A percentile compares a stretch with the other conserved stretches of the same genome.
phyloP scores from a whole-genome alignment of 148 eudicot species.

The Heliosperma pusillum region DNA sequence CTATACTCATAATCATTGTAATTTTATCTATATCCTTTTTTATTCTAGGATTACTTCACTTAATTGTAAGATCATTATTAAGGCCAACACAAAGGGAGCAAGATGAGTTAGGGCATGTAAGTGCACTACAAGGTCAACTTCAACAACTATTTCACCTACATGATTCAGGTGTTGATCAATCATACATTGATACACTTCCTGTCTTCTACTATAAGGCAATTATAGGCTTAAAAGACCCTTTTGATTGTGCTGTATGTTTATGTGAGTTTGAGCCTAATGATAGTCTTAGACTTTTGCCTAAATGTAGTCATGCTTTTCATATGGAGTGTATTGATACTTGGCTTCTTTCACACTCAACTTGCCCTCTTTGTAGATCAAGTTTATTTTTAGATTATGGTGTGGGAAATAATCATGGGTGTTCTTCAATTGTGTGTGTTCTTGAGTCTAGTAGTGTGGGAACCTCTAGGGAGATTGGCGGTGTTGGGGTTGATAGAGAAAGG shows the following conservation, averaged over 20 bases:
- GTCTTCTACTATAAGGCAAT: slow-evolving; percentile 64
- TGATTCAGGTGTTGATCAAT: slow-evolving; percentile 85
- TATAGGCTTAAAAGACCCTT: slow-evolving; percentile 67
- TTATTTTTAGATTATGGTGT: slow-evolving; percentile 43
- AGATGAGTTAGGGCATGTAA: slow-evolving; percentile 47
- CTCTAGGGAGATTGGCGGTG: slow-evolving; percentile 54
- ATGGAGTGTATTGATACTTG: slow-evolving; percentile 91
- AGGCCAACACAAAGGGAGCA: slow-evolving; percentile 52
- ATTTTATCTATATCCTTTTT: slow-evolving; percentile 76
- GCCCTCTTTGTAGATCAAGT: slow-evolving; percentile 77
- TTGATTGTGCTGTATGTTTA: slow-evolving; percentile 93
- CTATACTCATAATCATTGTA: slow-evolving; percentile 59
- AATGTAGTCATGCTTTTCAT: slow-evolving; percentile 96
- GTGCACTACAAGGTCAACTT: slow-evolving; percentile 77
- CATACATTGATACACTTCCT: slow-evolving; percentile 78
- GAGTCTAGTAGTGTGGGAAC: slow-evolving; percentile 59
- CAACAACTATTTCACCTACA: slow-evolving; percentile 82
- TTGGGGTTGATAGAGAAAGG: slow-evolving; percentile 15
- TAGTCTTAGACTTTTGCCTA: slow-evolving; percentile 66
- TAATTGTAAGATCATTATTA: slow-evolving; percentile 57
- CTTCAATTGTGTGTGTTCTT: slow-evolving; percentile 63
- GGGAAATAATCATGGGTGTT: slow-evolving; percentile 11
- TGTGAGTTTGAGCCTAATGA: slow-evolving; percentile 74
- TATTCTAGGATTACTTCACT: slow-evolving; percentile 69
- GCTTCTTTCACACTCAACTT: slow-evolving; percentile 89